Evolutionary conservation across 164 flowering plant genomes (phyloP).

Genomic region (Pachysandra terminalis): DNA sequence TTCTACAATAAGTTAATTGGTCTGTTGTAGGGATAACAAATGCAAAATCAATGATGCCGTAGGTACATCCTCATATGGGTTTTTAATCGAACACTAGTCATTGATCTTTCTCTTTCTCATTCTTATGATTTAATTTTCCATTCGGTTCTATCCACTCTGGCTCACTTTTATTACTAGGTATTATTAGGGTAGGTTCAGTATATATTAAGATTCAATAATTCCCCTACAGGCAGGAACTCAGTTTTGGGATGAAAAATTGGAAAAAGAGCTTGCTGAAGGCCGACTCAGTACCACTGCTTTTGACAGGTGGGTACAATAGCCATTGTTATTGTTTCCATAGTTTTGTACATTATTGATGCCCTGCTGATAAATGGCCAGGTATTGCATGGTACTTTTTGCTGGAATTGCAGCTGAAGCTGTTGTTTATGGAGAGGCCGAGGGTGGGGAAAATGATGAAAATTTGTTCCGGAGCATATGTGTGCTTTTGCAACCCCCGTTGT

Average conservation of each 20-base stretch:
- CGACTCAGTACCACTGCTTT: slow-evolving; percentile 70
- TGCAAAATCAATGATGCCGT: no score
- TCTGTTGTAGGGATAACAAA: no score
- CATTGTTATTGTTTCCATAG: no score
- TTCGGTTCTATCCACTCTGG: neutral
- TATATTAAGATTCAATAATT: neutral
- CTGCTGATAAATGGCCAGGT: slow-evolving; percentile 42
- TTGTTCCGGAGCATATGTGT: slow-evolving; percentile 72
- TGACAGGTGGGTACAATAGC: no score
- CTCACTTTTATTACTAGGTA: neutral
- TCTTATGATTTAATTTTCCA: neutral
- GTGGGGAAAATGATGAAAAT: slow-evolving; percentile 98
- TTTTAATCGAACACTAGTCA: no score
- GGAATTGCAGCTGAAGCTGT: slow-evolving; percentile 99
- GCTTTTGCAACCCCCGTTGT: slow-evolving; percentile 77
- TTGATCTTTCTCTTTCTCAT: neutral
- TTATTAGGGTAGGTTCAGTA: neutral
- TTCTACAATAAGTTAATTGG: no score
- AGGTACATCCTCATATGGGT: no score
- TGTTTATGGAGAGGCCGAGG: slow-evolving; percentile 94
- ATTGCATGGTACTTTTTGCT: slow-evolving; percentile 96
- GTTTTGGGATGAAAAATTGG: slow-evolving; percentile 94
- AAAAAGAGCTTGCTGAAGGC: slow-evolving; percentile 81
- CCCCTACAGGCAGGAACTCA: slow-evolving; percentile 87
- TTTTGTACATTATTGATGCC: slow-evolving; percentile 4